Conservation (phyloP, 2,329 filamentous ascomycete species). For the Aureobasidium uvarum region DNA sequence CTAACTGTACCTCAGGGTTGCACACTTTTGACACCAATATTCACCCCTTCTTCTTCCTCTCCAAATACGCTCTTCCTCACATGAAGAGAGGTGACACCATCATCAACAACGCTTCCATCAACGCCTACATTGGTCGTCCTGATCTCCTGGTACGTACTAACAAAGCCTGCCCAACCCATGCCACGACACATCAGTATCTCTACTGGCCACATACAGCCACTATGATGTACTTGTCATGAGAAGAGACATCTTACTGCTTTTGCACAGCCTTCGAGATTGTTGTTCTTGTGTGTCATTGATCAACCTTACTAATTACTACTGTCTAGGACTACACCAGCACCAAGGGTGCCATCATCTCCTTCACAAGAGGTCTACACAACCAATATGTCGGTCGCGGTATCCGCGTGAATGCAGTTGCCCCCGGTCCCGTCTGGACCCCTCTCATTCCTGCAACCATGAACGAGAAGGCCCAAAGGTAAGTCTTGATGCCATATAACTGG, state of each 20-base stretch:
- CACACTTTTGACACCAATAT: constrained; percentile 78
- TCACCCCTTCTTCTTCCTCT: constrained; percentile 75
- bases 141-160: constrained; percentile 58
- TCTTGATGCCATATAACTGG: no score
- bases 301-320: not conserved
- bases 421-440: constrained; percentile 77
- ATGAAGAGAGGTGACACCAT: constrained; percentile 73
- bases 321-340: constrained; percentile 69
- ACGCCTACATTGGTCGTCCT: constrained; percentile 75
- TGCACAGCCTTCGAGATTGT: no score
- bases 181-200: no score
- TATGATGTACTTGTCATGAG: no score
- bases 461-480: constrained; percentile 64
- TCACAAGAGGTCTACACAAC: constrained; percentile 74
- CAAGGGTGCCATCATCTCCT: constrained; percentile 74
- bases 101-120: constrained; percentile 84
- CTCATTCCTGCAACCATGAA: constrained; percentile 72
- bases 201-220: no score
- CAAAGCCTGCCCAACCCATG: no score
- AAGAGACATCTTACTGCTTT: no score
- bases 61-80: constrained; percentile 73
- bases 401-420: constrained; percentile 72
- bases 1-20: no score
- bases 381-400: constrained; percentile 71
- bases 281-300: not conserved